Evolutionary conservation across 1,284 basidiomycete genomes (phyloP).

Genomic region (Caloboletus inedulis): DNA sequence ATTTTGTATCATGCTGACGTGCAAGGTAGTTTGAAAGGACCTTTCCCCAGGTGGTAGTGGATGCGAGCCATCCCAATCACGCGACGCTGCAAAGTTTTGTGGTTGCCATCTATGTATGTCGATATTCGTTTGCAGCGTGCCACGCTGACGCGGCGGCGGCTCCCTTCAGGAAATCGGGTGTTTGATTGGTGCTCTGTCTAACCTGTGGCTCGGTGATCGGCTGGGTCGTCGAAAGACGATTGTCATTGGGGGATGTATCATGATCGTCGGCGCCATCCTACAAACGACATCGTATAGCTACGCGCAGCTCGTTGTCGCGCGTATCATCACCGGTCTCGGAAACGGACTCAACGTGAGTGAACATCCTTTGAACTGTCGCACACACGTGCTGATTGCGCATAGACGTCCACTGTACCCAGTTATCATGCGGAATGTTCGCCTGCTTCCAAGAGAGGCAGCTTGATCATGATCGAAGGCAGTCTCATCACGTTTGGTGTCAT

Average conservation of each 20-base stretch:
- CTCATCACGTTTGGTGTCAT: constrained; percentile 71
- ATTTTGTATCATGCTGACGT: constrained; percentile 6
- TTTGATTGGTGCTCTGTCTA: constrained; percentile 47
- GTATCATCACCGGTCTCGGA: constrained; percentile 53
- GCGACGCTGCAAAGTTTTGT: constrained; percentile 34
- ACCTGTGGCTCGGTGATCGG: constrained; percentile 46
- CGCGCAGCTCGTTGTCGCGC: constrained; percentile 49
- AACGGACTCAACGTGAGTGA: constrained; percentile 62
- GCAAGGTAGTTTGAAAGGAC: constrained; percentile 26
- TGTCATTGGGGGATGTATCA: constrained; percentile 46
- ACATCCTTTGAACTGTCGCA: not conserved
- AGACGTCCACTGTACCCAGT: constrained; percentile 62
- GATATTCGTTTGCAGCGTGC: not conserved
- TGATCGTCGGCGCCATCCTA: constrained; percentile 52
- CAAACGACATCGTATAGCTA: constrained; percentile 47
- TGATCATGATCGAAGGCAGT: constrained; percentile 68
- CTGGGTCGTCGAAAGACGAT: constrained; percentile 51
- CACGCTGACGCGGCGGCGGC: not conserved
- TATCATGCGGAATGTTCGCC: constrained; percentile 69
- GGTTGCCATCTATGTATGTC: constrained; percentile 30
- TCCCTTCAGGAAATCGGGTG: constrained; percentile 30
- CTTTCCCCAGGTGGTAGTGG: constrained; percentile 31
- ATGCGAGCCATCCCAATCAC: constrained; percentile 28
- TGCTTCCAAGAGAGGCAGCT: constrained; percentile 56
- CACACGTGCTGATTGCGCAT: not conserved